These are phyloP conservation scores for Rachicladosporium sp. DNA, from an alignment of 2,329 filamentous ascomycete genomes.

Conservation along the genomic window DNA sequence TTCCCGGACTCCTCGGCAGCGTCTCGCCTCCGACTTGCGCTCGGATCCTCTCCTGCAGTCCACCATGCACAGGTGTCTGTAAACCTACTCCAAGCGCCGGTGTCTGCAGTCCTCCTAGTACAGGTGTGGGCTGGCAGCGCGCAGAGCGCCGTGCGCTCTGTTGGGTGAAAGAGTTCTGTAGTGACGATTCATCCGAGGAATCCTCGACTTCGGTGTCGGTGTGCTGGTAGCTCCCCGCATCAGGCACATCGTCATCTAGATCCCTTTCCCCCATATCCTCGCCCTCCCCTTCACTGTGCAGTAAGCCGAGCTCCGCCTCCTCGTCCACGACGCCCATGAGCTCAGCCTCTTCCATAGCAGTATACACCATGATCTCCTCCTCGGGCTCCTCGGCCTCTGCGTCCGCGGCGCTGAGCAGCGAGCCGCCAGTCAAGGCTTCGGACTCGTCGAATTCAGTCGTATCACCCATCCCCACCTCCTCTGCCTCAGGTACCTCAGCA, in stretches of 20 bases:
- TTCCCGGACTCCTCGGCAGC: conserved; percentile 21
- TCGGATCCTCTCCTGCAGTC: conserved; percentile 19
- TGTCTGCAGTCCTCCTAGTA: conserved; percentile 1
- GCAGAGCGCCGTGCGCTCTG: conserved; percentile 10
- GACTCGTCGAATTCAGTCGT: conserved; percentile 34
- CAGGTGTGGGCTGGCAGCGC: conserved; percentile 4
- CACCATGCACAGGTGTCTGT: conserved; percentile 6
- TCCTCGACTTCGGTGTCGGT: conserved; percentile 41
- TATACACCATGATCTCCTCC: conserved; percentile 25
- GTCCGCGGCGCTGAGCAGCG: conserved; percentile 18
- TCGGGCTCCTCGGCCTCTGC: conserved; percentile 21
- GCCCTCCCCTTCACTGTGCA: conserved; percentile 9
- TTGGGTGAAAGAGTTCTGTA: conserved; percentile 16
- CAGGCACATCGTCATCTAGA: conserved; percentile 39
- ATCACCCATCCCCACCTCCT: conserved; percentile 31
- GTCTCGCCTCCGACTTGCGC: conserved; percentile 18
- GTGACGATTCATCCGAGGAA: conserved; percentile 15
- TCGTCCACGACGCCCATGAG: conserved; percentile 34
- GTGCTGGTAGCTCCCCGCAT: conserved; percentile 42
- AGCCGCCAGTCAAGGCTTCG: conserved; percentile 35
- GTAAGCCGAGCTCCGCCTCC: conserved; percentile 31
- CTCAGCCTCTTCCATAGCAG: conserved; percentile 35
- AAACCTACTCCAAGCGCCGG: neutral
- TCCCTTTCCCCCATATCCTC: conserved; percentile 14
- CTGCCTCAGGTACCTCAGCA: conserved; percentile 60